Conservation (phyloP, 2,329 filamentous ascomycete species). For the Polychaeton citri region DNA sequence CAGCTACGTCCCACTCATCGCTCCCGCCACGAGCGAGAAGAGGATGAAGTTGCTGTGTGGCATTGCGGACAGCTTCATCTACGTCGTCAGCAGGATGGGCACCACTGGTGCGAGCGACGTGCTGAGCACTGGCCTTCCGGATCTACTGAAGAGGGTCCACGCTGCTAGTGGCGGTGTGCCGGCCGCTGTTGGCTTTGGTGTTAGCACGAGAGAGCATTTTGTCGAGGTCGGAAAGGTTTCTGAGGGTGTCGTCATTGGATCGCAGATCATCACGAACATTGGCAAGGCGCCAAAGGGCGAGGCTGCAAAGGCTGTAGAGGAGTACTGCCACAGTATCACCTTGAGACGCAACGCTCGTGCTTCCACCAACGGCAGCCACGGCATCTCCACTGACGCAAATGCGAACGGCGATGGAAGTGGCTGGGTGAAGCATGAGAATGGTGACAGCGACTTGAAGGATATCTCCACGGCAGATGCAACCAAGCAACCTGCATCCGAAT, state of each 20-base stretch:
- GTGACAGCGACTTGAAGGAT: slow-evolving; percentile 17
- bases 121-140: slow-evolving; percentile 68
- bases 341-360: slow-evolving; percentile 14
- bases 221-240: slow-evolving; percentile 68
- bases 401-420: slow-evolving; percentile 21
- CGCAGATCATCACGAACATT: slow-evolving; percentile 79
- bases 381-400: slow-evolving; percentile 21
- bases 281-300: slow-evolving; percentile 53
- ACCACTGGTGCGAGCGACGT: slow-evolving; percentile 83
- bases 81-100: slow-evolving; percentile 93
- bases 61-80: slow-evolving; percentile 97
- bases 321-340: slow-evolving; percentile 69
- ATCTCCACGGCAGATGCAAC: slow-evolving; percentile 22
- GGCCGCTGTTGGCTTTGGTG: slow-evolving; percentile 86
- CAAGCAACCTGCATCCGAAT: slow-evolving; percentile 18
- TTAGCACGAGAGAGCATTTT: slow-evolving; percentile 92
- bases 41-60: slow-evolving; percentile 94
- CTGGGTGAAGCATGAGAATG: slow-evolving; percentile 19
- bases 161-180: slow-evolving; percentile 84
- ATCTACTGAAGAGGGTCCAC: slow-evolving; percentile 73
- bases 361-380: slow-evolving; percentile 5
- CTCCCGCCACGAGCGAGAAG: slow-evolving; percentile 78
- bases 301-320: slow-evolving; percentile 60
- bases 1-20: slow-evolving; percentile 94
- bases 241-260: slow-evolving; percentile 92